Conservation (phyloP, 2,329 filamentous ascomycete species). For the Claviceps humidiphila region DNA sequence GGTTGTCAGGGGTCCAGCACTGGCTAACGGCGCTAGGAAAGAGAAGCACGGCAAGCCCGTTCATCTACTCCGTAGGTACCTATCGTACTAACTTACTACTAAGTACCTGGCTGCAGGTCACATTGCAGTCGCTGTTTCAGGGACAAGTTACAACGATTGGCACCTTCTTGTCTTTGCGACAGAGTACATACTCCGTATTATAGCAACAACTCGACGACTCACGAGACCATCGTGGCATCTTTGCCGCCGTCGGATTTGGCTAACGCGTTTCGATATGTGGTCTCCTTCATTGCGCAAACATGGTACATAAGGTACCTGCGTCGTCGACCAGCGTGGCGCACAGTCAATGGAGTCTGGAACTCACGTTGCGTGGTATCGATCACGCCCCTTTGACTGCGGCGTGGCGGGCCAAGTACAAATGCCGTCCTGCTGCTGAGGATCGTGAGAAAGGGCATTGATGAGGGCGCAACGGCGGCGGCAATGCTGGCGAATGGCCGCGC, state of each 20-base stretch:
- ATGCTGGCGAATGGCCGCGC: neutral
- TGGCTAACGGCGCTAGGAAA: neutral
- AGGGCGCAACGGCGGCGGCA: neutral
- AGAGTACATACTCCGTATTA: neutral
- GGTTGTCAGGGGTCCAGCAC: neutral
- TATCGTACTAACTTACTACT: no score
- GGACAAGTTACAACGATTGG: neutral
- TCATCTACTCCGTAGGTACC: neutral
- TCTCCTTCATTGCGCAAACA: neutral
- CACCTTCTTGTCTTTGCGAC: neutral
- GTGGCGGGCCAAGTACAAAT: neutral
- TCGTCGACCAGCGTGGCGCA: neutral
- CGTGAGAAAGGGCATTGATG: neutral
- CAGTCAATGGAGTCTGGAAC: neutral
- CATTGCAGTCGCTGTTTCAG: neutral
- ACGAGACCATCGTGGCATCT: neutral
- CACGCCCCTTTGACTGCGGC: neutral
- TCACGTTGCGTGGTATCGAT: neutral
- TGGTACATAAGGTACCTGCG: neutral
- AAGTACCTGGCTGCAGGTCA: neutral
- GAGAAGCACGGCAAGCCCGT: neutral
- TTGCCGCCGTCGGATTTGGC: neutral
- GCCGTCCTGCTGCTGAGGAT: neutral
- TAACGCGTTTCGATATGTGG: neutral
- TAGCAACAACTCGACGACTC: neutral